Evolutionary conservation across 2,329 filamentous ascomycete species (phyloP).

Genomic region (Xylaria arbuscula): DNA sequence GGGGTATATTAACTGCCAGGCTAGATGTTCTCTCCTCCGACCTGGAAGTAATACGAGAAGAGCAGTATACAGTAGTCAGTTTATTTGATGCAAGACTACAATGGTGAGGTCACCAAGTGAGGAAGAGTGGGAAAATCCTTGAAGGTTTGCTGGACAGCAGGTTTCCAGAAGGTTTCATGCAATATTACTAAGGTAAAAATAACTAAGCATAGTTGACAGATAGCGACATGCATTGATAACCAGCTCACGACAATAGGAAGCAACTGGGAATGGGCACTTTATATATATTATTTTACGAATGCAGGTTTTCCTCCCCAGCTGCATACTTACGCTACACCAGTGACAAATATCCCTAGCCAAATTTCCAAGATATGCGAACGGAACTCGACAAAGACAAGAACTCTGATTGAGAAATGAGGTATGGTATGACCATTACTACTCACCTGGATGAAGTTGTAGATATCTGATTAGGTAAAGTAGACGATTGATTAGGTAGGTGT

Average conservation of each 20-base stretch:
- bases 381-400: too few relatives aligned
- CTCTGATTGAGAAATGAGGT: not conserved
- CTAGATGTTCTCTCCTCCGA: not conserved
- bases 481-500: not conserved
- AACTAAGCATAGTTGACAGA: not conserved
- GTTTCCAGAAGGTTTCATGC: not conserved
- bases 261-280: not conserved
- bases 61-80: not conserved
- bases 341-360: too few relatives aligned
- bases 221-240: not conserved
- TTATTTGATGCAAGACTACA: not conserved
- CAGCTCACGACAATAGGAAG: not conserved
- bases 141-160: too few relatives aligned
- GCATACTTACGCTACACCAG: too few relatives aligned
- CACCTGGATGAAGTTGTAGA: not conserved
- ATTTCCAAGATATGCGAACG: too few relatives aligned
- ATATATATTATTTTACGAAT: not conserved
- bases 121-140: not conserved
- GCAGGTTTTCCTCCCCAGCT: too few relatives aligned
- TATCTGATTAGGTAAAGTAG: not conserved
- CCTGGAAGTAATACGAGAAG: not conserved
- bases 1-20: not conserved
- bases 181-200: too few relatives aligned
- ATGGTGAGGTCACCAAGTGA: not conserved
- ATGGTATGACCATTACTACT: not conserved